Evolutionary conservation across 495 filamentous ascomycete genomes (phyloP), one percentile per base, ranked within the genome.

Genomic region (Rhizodiscina lignyota): DNA sequence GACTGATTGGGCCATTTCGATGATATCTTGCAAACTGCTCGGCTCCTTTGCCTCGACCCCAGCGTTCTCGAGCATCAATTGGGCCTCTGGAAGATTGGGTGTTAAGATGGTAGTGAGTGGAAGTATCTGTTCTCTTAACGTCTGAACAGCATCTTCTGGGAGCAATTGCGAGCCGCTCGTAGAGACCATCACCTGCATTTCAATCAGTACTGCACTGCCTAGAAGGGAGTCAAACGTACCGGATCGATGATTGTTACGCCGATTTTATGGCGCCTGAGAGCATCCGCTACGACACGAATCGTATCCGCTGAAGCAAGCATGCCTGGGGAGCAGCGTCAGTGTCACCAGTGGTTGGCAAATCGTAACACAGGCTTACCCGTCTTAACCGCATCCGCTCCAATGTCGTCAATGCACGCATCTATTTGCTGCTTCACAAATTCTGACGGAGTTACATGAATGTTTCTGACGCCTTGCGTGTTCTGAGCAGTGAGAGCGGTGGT

Each of bases 401-500:
- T 68, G 60, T 94, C 87, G 5, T 73, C 70, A 10, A 94, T 60
- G 15, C 74, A 77, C 21, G 79, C 79, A 60, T 83, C 74, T 36
- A 97, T 83, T 50, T 89, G 81, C 59, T 84, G 80, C 39, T 62
- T 58, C 12, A 94, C 67, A 55, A 94, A 94, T 27, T 69, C 64
- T 1, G 78, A 57, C 1, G 89, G 89, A 4, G 79, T 66, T 37
- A 77, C 58, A 48, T 93, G 83, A 38, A 94, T 87, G 40, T 65
- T 82, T 34, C 69, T 60, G 15, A 97, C 84, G 0, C 84, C 83
- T 19, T 67, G 61, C 2, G 89, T 97, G 57, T 94, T 94, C 53
- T 97, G 89, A 16, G 84, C 86, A 12, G 89, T 97, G 45, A 97
- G 58, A 15, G 86, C 87, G 2, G 89, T 93, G 22, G 86, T 94